Evolutionary conservation across 768 basidiomycete species (phyloP), one percentile per base, ranked within the genome.

Genomic region (Fibroporia radiculosa): DNA sequence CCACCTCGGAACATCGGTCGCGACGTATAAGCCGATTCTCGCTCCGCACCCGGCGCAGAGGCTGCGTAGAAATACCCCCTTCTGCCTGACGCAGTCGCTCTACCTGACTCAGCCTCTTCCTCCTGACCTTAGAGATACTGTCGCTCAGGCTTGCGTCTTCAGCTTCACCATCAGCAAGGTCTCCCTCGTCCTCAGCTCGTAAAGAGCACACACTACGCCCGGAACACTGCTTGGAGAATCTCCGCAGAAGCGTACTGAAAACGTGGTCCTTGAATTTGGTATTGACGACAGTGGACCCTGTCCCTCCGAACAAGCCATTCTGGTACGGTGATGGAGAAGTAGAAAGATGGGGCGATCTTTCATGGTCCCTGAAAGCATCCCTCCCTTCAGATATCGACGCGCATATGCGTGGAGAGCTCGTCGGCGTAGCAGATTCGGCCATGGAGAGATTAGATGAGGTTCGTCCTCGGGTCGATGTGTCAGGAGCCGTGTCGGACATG

Each of bases 201-300:
- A 40, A 14, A 26, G 47, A 32, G 7, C 44, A 44, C 16, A 27
- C 51, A 61, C 56, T 58, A 18, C 53, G 54, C n/a, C 56, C 52
- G 18, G 61, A 57, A 13, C 54, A 60, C 26, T 76, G 75, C 52
- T 77, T 75, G 29, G 75, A 73, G 47, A 91, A 77, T 47, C 87
- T 73, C 38, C 82, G 79, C 49, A 97, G 68, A 25, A 98, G 80
- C 14, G 88, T 86, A 48, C 79, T 86, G 60, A 99, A 95, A 36
- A 99, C 91, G 54, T 95, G 92, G 58, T 98, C 93, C 64, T 93
- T 93, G 47, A 99, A 69, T 61, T 80, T 88, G 29, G 86, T 91
- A 62, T 99, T 98, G 48, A 97, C 93, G 42, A 82, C 76, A 4
- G 96, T 98, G 12, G 87, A 90, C 1, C 95, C 95, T 2, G 84